phyloP scores from a whole-genome alignment of 192 early-diverging fungal genomes.

The Coemansia sp. region DNA sequence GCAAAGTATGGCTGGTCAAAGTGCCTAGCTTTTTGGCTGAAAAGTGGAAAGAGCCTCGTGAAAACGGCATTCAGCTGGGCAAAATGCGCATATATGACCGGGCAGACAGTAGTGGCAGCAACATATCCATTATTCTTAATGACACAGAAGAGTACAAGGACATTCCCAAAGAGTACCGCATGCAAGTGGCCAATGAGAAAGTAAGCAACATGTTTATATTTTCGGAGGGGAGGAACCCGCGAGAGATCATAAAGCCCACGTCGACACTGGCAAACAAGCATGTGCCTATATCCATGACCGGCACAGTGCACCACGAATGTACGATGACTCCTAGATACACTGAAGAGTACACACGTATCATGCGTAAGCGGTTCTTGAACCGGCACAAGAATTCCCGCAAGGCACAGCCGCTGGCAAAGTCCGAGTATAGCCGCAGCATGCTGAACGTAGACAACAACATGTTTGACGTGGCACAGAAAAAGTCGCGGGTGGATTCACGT shows the following conservation, averaged over 20 bases:
- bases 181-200: constrained; percentile 66
- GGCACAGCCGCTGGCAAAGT: constrained; percentile 17
- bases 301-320: constrained; percentile 74
- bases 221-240: constrained; percentile 56
- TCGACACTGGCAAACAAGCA: constrained; percentile 47
- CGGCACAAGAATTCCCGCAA: constrained; percentile 37
- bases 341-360: constrained; percentile 62
- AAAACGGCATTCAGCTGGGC: constrained; percentile 72
- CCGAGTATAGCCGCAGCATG: constrained; percentile 50
- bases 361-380: constrained; percentile 64
- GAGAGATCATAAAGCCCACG: constrained; percentile 44
- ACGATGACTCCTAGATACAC: constrained; percentile 61
- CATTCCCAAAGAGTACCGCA: constrained; percentile 81
- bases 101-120: constrained; percentile 53
- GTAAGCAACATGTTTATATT: constrained; percentile 80
- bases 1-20: constrained; percentile 92
- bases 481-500: constrained; percentile 62
- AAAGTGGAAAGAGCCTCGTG: constrained; percentile 68
- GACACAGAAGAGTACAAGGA: constrained; percentile 58
- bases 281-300: constrained; percentile 57
- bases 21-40: constrained; percentile 87
- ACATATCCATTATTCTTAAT: constrained; percentile 68
- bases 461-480: constrained; percentile 48
- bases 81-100: constrained; percentile 71
- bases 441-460: constrained; percentile 35